Percentiles rank a stretch among this genome's conserved stretches.
These are phyloP conservation scores for Alternaria hordeiaustralica DNA, from an alignment of 2,329 filamentous ascomycete genomes.

Conservation along the genomic window DNA sequence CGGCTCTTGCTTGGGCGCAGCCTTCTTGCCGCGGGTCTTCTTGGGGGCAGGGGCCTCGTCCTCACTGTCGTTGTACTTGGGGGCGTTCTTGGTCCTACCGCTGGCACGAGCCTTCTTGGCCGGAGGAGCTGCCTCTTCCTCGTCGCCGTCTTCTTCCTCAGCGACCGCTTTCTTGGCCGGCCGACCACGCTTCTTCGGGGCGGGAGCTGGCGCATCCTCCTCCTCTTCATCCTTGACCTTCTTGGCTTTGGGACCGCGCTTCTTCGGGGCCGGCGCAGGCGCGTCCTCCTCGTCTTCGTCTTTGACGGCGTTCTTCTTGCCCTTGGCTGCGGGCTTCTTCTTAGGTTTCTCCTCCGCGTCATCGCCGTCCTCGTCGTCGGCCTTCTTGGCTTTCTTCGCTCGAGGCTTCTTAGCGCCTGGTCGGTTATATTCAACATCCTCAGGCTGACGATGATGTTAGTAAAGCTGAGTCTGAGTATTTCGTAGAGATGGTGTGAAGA, in stretches of 20 bases:
- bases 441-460: conserved; percentile 58
- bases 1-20: conserved; percentile 4
- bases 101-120: conserved; percentile 25
- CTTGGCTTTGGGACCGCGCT: conserved; percentile 20
- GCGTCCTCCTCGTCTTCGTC: conserved; percentile 41
- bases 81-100: conserved; percentile 13
- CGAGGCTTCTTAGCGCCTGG: conserved; percentile 63
- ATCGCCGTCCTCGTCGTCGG: conserved; percentile 28
- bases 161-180: conserved; percentile 29
- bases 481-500: not conserved
- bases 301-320: conserved; percentile 30
- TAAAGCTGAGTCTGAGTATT: conserved; percentile 41
- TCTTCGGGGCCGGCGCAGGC: conserved; percentile 40
- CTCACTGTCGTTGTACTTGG: conserved; percentile 14
- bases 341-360: conserved; percentile 47
- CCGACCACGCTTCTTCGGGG: conserved; percentile 41
- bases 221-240: conserved; percentile 25
- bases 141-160: conserved; percentile 20
- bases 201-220: conserved; percentile 34
- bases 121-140: conserved; percentile 31
- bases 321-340: conserved; percentile 50
- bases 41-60: conserved; percentile 31
- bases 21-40: conserved; percentile 32
- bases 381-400: conserved; percentile 39
- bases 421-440: conserved; percentile 73